These are phyloP conservation scores for Colletotrichum endophyticum DNA, from an alignment of 2,329 filamentous ascomycete species.

Conservation along the genomic window DNA sequence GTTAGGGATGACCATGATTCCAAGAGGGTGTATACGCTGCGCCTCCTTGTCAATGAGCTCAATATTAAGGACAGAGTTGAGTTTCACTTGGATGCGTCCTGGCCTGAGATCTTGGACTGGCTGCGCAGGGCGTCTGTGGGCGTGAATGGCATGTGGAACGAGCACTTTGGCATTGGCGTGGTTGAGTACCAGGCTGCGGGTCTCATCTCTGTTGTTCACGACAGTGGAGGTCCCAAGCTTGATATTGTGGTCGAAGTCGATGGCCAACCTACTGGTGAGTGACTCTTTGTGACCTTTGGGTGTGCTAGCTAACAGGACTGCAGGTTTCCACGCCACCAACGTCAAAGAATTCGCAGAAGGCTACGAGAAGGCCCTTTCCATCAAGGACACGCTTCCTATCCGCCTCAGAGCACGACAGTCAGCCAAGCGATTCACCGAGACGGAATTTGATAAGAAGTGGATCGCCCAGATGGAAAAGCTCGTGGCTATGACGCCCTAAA, in stretches of 20 bases:
- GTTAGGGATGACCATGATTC: constrained; percentile 86
- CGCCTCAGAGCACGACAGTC: constrained; percentile 77
- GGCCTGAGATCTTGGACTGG: constrained; percentile 85
- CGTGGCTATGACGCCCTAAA: constrained; percentile 48
- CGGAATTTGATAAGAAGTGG: constrained; percentile 84
- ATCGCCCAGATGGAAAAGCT: constrained; percentile 74
- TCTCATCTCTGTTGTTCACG: constrained; percentile 88
- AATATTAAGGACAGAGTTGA: constrained; percentile 83
- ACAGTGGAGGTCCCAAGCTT: constrained; percentile 89
- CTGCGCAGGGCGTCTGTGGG: constrained; percentile 79
- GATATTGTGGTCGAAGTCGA: constrained; percentile 89
- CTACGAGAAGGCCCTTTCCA: constrained; percentile 77
- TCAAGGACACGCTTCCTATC: constrained; percentile 77
- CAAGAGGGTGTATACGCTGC: constrained; percentile 85
- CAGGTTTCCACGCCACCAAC: constrained; percentile 86
- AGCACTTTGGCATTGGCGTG: constrained; percentile 98
- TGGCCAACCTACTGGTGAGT: constrained; percentile 75
- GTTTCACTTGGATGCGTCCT: constrained; percentile 89
- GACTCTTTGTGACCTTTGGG: neutral
- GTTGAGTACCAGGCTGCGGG: constrained; percentile 98
- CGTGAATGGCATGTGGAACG: constrained; percentile 99
- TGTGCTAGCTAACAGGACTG: constrained; percentile 19
- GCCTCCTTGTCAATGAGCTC: constrained; percentile 85
- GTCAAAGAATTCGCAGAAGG: constrained; percentile 79
- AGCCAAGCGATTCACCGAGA: constrained; percentile 85